Percentiles rank a stretch among this genome's conserved stretches.
These are phyloP conservation scores for Megacollybia marginata DNA, from an alignment of 768 basidiomycete genomes.

Conservation along the genomic window DNA sequence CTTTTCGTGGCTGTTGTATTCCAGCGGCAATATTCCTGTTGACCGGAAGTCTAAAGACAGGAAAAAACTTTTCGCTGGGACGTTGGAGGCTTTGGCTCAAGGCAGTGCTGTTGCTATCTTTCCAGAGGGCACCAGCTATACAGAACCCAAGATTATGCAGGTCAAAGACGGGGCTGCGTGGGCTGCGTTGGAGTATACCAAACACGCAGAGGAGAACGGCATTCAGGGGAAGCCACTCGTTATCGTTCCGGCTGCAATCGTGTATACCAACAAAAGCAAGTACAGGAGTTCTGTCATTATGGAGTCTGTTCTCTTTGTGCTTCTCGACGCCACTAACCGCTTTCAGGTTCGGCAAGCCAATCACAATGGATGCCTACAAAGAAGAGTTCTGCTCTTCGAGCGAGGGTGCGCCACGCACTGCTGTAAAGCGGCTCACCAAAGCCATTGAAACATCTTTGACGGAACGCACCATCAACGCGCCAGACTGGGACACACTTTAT, in stretches of 20 bases:
- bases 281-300: slow-evolving; percentile 81
- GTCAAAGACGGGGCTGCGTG: slow-evolving; percentile 92
- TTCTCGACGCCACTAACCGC: not conserved
- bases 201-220: slow-evolving; percentile 56
- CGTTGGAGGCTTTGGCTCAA: slow-evolving; percentile 76
- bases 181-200: slow-evolving; percentile 89
- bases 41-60: slow-evolving; percentile 93
- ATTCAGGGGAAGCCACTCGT: slow-evolving; percentile 38
- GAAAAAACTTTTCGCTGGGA: slow-evolving; percentile 76
- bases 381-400: slow-evolving; percentile 67
- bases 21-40: slow-evolving; percentile 96
- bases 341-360: slow-evolving; percentile 74
- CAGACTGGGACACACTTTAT: slow-evolving; percentile 92
- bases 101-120: slow-evolving; percentile 88
- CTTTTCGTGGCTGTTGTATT: slow-evolving; percentile 65
- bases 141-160: slow-evolving; percentile 88
- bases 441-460: slow-evolving; percentile 64
- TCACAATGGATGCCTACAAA: slow-evolving; percentile 65
- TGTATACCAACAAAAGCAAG: slow-evolving; percentile 94
- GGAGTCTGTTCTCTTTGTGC: slow-evolving; percentile 14
- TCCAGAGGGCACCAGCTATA: slow-evolving; percentile 91
- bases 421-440: slow-evolving; percentile 82
- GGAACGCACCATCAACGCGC: slow-evolving; percentile 81
- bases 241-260: slow-evolving; percentile 81
- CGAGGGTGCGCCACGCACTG: slow-evolving; percentile 64